These are phyloP conservation scores for Epichloe scottii DNA, from an alignment of 2,329 filamentous ascomycete genomes.

Conservation along the genomic window DNA sequence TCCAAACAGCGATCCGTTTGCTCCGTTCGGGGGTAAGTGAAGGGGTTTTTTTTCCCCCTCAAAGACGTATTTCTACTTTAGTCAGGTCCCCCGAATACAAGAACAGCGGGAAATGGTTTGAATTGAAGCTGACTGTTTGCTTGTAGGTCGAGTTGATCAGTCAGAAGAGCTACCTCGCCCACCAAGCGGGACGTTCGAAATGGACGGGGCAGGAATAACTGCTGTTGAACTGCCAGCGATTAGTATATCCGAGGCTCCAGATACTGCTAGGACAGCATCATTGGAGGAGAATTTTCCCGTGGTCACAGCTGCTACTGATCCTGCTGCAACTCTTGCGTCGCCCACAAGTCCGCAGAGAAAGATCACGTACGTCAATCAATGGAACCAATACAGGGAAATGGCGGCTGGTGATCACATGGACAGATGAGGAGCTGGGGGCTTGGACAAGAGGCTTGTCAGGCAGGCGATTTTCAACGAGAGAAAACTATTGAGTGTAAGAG, in stretches of 20 bases:
- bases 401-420: background rate
- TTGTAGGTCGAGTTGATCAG: slow-evolving; percentile 21
- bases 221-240: slow-evolving; percentile 23
- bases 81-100: too few species aligned
- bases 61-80: too few species aligned
- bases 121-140: background rate
- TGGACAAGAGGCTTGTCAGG: background rate
- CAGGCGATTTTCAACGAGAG: too few species aligned
- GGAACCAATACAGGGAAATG: slow-evolving; percentile 18
- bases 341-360: slow-evolving; percentile 17
- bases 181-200: slow-evolving; percentile 21
- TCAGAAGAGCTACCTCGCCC: slow-evolving; percentile 16
- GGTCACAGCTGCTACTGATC: slow-evolving; percentile 14
- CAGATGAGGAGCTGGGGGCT: background rate
- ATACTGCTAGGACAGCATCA: background rate
- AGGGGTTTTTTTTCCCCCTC: background rate
- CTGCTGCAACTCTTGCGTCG: slow-evolving; percentile 22
- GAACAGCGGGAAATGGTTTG: too few species aligned
- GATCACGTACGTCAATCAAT: slow-evolving; percentile 24
- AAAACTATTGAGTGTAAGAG: too few species aligned
- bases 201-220: slow-evolving; percentile 21
- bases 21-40: slow-evolving; percentile 31
- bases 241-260: slow-evolving; percentile 5
- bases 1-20: slow-evolving; percentile 23
- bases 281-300: slow-evolving; percentile 1